Evolutionary conservation across 805 yeast genomes (phyloP), one percentile per base, ranked within the genome.

Genomic region (Candida ovalis): DNA sequence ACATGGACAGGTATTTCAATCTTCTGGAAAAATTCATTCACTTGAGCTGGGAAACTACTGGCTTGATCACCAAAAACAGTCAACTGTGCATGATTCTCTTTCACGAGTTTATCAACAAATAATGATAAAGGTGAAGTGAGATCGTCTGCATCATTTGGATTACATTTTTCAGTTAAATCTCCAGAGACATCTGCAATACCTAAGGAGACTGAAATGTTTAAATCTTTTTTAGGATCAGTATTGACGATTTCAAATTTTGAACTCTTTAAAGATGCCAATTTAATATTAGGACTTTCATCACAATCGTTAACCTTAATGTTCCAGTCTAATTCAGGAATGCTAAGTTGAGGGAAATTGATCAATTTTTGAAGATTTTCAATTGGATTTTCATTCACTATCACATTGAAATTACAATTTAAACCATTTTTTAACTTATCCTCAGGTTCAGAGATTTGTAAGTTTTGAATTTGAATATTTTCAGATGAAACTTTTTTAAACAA

Each of bases 321-420:
- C 77, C 78, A 74, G 4, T 55, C 48, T 6, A 72, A 46, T 8
- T 49, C 40, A 10, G 80, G 78, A 4, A 74, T 49, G 15, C 53
- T 21, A 52, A 60, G 46, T 10, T 44, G 41, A 3, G 43, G 45
- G 7, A 51, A 32, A n/a, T 45, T 45, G 3, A 52, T 21, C 5
- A 50, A 21, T 4, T 41, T 27, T 17, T 55, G 43, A 18, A 55
- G 39, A 8, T 49, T 46, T n/a, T 36, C 46, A 23, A 55, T 24
- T 5, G 59, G 59, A 45, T 55, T 57, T 28, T 53, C 36, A 15
- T 46, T 38, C 19, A 55, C 32, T 17, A 46, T 19, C 9, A 56
- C 37, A 21, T 55, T 48, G 32, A 62, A 52, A 22, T 55, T 53
- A 19, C 68, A 51, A 8, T 58, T 54, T 42, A 68, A 62, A 1